phyloP scores from a whole-genome alignment of 805 yeast genomes.

The Torulaspora franciscae region DNA sequence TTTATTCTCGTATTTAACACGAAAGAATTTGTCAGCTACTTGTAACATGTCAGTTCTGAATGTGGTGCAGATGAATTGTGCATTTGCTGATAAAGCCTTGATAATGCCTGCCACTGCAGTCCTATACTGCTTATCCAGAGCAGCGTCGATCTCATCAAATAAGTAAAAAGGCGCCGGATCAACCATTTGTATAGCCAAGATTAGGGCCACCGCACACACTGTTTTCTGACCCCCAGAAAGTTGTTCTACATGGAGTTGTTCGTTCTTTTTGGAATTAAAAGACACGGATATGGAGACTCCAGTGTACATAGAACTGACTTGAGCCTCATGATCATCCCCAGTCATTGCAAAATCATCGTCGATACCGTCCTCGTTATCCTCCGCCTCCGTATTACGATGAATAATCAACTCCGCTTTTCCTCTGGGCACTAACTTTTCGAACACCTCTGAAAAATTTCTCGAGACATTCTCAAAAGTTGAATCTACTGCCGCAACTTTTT shows the following conservation, averaged over 20 bases:
- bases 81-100: slow-evolving; percentile 55
- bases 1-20: slow-evolving; percentile 78
- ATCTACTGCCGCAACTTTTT: slow-evolving; percentile 78
- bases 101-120: slow-evolving; percentile 78
- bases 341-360: slow-evolving; percentile 20
- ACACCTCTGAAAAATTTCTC: slow-evolving; percentile 63
- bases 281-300: slow-evolving; percentile 88
- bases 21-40: slow-evolving; percentile 81
- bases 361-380: slow-evolving; percentile 22
- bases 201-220: slow-evolving; percentile 90
- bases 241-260: slow-evolving; percentile 83
- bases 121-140: slow-evolving; percentile 87
- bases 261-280: slow-evolving; percentile 79
- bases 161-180: slow-evolving; percentile 97
- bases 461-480: slow-evolving; percentile 76
- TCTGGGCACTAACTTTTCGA: slow-evolving; percentile 75
- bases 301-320: slow-evolving; percentile 42
- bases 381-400: slow-evolving; percentile 38
- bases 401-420: slow-evolving; percentile 75
- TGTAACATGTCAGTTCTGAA: slow-evolving; percentile 89
- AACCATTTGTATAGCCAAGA: slow-evolving; percentile 87
- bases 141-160: slow-evolving; percentile 96
- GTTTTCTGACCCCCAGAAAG: slow-evolving; percentile 96
- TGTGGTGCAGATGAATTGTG: slow-evolving; percentile 95
- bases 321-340: slow-evolving; percentile 18